These are phyloP conservation scores for Mortierella claussenii DNA, from an alignment of 192 early-diverging fungal species.

Conservation along the genomic window DNA sequence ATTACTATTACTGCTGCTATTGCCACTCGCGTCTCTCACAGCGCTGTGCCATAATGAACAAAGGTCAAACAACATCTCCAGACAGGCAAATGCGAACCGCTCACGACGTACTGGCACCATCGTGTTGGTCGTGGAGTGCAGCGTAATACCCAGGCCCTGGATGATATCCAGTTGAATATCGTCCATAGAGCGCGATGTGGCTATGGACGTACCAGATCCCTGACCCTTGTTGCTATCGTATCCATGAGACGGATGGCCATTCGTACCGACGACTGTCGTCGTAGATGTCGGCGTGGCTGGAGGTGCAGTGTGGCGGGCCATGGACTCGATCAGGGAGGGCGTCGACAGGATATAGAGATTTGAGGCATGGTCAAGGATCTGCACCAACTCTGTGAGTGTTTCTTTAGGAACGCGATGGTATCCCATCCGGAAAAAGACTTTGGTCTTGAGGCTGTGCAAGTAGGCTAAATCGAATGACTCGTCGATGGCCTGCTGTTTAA, in stretches of 20 bases:
- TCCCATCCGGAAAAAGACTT: conserved; percentile 77
- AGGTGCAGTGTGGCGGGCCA: background rate
- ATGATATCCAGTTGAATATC: conserved; percentile 25
- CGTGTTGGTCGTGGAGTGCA: conserved; percentile 58
- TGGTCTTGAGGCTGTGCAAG: conserved; percentile 69
- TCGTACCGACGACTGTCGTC: background rate
- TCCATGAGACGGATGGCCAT: background rate
- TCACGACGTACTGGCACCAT: conserved; percentile 73
- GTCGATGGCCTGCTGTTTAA: conserved; percentile 72
- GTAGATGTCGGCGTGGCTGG: background rate
- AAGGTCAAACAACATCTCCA: conserved; percentile 72
- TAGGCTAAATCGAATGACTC: conserved; percentile 81
- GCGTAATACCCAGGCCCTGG: conserved; percentile 39
- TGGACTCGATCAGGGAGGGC: conserved; percentile 40
- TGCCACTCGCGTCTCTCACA: background rate
- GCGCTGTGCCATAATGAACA: conserved; percentile 52
- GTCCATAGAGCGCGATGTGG: background rate
- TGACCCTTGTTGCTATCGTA: no score
- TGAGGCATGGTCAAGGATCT: conserved; percentile 65
- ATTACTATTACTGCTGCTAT: background rate
- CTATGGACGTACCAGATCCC: no score
- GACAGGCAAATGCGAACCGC: conserved; percentile 71
- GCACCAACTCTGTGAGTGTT: conserved; percentile 62
- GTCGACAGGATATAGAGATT: conserved; percentile 54
- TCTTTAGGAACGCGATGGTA: conserved; percentile 68